Base-by-base conservation (phyloP, 352 stramenopile species). In the Phytophthora pisi region DNA sequence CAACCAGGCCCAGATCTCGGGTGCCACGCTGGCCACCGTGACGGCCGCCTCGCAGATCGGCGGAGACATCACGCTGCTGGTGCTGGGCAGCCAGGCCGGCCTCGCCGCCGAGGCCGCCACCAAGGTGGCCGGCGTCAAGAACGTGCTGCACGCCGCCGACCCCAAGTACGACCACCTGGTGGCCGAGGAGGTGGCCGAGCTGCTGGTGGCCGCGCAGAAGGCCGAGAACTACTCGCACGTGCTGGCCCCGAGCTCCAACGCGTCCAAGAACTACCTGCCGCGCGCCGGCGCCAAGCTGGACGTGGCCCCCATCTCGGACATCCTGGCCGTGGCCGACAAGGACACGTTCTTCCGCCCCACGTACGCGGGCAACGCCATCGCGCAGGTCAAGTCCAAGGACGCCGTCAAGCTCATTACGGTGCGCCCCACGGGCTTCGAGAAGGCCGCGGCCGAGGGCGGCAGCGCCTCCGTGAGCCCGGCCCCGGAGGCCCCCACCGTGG, bases 391-490 rank as follows among this genome's bases (percentile, higher is more conserved):
- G 77, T 91, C 93, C 50, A 88, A 77, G 45, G 88, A 97, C 54
- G 56, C 79, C 30, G 79, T 99, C 40, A 99, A 99, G 89, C 73
- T 99, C 53, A 83, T 99, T 36, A 98, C 96, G 7, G 84, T 99
- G 52, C 94, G 98, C 53, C 85, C 97, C 23, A 99, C 98, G 10
- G 91, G 91, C 60, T 99, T 99, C 80, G 97, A 99, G 26, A 99
- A 99, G 84, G 95, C 97, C 13, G 78, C 81, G 47, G 62, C 68
- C 10, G 87, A 91, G 26, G 90, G 90, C 4, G 89, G 89, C 51
- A 93, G 68, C 46, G 90, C 84, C 45, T 56, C 80, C 1, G 82
- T 98, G 10, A 88, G 86, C 59, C 68, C 82, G 4, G 79, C 82
- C 9, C 87, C 88, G 7, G 68, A 87, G 55, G 81, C 80, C 15